Base-by-base conservation (phyloP, 2,329 filamentous ascomycete species). In the Davidsoniella eucalypti region DNA sequence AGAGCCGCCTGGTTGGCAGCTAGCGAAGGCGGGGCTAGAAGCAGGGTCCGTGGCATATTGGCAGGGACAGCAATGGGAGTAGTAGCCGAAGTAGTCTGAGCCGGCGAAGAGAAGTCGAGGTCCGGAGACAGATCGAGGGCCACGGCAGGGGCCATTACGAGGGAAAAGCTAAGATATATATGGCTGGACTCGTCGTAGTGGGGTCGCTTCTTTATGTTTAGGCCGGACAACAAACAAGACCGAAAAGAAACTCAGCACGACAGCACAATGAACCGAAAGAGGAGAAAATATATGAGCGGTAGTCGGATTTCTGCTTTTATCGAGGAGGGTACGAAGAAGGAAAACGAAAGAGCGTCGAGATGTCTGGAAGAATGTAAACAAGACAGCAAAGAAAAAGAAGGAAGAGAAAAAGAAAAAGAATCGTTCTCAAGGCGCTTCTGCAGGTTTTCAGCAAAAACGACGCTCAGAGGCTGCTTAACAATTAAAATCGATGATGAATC, bases 11-110 rank as follows among this genome's bases (percentile, higher is more conserved):
- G 85, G 65, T 94, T 83, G 50, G 86, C 78, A 57, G 92, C 82
- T 59, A 96, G 76, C 21, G 87, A 94, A 10, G 92, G 88, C 49
- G 92, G 90, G 29, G 90, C 87, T 54, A 96, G 80, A 39, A 94
- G 79, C 55, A 94, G 80, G 29, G 82, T 90, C 64, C 81, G 78
- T 56, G 63, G 60, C 49, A 60, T 57, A 55, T 58, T 56, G 50
- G 58, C 25, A 5, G 49, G 16, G 18, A 38, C 16, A 56, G 62
- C 59, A 49, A 60, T 57, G 56, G 58, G 55, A 54, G 55, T 56
- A 50, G 59, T 54, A 59, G 56, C 39, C 39, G 54, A 55, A 39
- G 58, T 53, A 40, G 61, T 56, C 16, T 63, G 55, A 25, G 64
- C 48, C 47, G 60, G 49, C 47, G 59, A 54, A 57, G 63, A 60